phyloP scores from a whole-genome alignment of 2,329 filamentous ascomycete genomes.

The Trematosphaeria pertusa region DNA sequence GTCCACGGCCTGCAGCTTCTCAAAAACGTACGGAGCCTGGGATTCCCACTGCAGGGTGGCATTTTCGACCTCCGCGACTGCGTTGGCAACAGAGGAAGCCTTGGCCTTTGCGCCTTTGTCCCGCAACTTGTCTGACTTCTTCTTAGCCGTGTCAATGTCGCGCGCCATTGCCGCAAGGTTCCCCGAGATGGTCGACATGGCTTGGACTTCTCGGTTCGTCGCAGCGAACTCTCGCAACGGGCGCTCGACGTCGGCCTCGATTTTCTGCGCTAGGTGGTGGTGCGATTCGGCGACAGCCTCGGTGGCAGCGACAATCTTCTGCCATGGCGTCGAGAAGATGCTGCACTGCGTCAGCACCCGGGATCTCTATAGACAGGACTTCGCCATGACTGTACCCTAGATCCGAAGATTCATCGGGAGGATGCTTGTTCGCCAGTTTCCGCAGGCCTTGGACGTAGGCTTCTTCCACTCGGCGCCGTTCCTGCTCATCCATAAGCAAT shows the following conservation, averaged over 20 bases:
- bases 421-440: conserved; percentile 77
- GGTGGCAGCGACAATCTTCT: conserved; percentile 80
- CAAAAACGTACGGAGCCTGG: conserved; percentile 93
- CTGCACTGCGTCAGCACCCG: conserved; percentile 58
- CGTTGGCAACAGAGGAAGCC: conserved; percentile 77
- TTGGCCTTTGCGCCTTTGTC: conserved; percentile 80
- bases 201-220: conserved; percentile 76
- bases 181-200: conserved; percentile 79
- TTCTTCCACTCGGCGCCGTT: conserved; percentile 91
- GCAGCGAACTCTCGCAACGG: conserved; percentile 78
- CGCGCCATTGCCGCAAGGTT: conserved; percentile 83
- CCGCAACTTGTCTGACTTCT: conserved; percentile 82
- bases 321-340: conserved; percentile 90
- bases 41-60: conserved; percentile 90
- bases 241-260: conserved; percentile 87
- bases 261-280: conserved; percentile 76
- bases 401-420: conserved; percentile 78
- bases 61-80: conserved; percentile 74
- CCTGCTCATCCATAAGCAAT: conserved; percentile 62
- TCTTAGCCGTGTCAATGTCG: conserved; percentile 83
- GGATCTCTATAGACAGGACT: background rate
- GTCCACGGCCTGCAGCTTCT: conserved; percentile 88
- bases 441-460: conserved; percentile 82
- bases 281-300: conserved; percentile 85
- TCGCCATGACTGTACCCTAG: conserved; percentile 72